Evolutionary conservation across 345 rosid genomes (phyloP).

Genomic region (Citropsis articulata): DNA sequence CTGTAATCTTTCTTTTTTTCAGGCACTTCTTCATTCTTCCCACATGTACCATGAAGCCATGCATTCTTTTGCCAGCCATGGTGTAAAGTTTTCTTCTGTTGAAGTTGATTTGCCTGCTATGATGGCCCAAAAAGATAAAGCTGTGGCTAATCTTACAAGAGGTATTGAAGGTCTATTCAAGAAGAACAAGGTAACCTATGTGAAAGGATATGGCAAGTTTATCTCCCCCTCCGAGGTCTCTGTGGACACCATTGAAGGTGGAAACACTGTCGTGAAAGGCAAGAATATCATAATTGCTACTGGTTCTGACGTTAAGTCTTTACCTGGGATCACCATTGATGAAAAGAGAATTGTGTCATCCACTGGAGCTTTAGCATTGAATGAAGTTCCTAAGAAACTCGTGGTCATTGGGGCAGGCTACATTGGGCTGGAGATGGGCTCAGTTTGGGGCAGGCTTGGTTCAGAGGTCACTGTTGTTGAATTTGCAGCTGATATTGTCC

Average conservation of each 20-base stretch:
- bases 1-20: slow-evolving; percentile 12
- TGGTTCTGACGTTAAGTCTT: slow-evolving; percentile 94
- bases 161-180: slow-evolving; percentile 97
- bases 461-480: slow-evolving; percentile 98
- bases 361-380: slow-evolving; percentile 82
- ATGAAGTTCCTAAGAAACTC: slow-evolving; percentile 85
- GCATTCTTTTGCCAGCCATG: slow-evolving; percentile 82
- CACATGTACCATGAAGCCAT: slow-evolving; percentile 96
- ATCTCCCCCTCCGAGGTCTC: slow-evolving; percentile 87
- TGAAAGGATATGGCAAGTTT: slow-evolving; percentile 92
- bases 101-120: slow-evolving; percentile 96
- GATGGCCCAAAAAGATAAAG: slow-evolving; percentile 97
- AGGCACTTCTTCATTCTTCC: slow-evolving; percentile 99
- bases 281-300: slow-evolving; percentile 89
- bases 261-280: slow-evolving; percentile 70
- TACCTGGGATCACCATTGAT: slow-evolving; percentile 93
- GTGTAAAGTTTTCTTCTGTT: slow-evolving; percentile 83
- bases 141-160: slow-evolving; percentile 74
- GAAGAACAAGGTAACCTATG: slow-evolving; percentile 95
- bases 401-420: slow-evolving; percentile 98
- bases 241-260: slow-evolving; percentile 85
- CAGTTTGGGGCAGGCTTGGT: slow-evolving; percentile 92
- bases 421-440: slow-evolving; percentile 99
- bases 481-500: slow-evolving; percentile 91
- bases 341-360: slow-evolving; percentile 94